Conservation (phyloP, 2,329 filamentous ascomycete species). For the Aspergillus calidoustus region DNA sequence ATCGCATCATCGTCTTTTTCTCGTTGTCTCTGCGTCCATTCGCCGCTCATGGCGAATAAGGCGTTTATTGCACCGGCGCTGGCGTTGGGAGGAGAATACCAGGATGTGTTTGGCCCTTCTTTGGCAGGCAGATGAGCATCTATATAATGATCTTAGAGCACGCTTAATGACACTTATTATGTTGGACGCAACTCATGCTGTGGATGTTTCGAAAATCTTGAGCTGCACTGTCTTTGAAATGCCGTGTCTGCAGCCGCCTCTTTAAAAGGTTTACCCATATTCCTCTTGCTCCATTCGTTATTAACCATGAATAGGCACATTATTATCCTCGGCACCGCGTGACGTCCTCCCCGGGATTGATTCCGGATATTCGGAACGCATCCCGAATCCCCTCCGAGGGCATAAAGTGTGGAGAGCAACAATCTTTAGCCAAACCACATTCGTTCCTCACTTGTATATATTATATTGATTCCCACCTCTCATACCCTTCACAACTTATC, state of each 20-base stretch:
- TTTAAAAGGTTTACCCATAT: not conserved
- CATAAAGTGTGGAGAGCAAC: conserved; percentile 10
- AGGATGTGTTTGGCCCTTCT: conserved; percentile 22
- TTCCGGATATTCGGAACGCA: conserved; percentile 23
- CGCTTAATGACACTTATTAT: conserved; percentile 35
- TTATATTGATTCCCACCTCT: not conserved
- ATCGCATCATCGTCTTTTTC: conserved; percentile 18
- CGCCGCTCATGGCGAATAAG: conserved; percentile 22
- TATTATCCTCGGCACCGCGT: not conserved
- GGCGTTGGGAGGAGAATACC: conserved; percentile 36
- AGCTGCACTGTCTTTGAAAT: not conserved
- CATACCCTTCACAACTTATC: not conserved
- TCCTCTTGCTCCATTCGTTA: not conserved
- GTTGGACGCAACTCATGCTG: not conserved
- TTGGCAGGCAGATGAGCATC: conserved; percentile 28
- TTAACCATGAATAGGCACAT: not conserved
- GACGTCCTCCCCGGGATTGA: conserved; percentile 18
- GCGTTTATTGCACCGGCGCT: conserved; percentile 37
- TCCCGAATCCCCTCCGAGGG: conserved; percentile 17
- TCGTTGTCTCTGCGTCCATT: conserved; percentile 15
- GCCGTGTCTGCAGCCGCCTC: not conserved
- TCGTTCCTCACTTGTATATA: not conserved
- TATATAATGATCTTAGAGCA: conserved; percentile 44
- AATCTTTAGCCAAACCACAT: not conserved
- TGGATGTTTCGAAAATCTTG: not conserved